Percentiles rank a stretch among this genome's conserved stretches.
Conservation (phyloP, 2,329 filamentous ascomycete species). For the Dryadomyces sulphureus region DNA sequence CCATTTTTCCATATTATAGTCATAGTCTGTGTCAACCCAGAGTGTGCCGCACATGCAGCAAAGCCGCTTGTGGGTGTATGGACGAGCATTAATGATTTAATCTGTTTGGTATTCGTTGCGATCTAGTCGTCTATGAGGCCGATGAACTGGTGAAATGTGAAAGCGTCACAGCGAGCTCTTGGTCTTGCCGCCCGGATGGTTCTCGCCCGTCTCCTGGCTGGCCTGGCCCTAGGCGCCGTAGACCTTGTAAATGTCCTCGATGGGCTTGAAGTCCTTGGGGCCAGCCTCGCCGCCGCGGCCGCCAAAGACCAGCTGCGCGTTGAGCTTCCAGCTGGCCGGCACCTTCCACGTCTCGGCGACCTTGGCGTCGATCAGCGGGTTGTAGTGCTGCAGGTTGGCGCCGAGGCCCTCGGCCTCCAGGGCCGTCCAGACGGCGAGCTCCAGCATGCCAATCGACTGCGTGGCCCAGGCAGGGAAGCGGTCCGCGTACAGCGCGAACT, state of each 20-base stretch:
- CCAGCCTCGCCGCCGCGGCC: constrained; percentile 38
- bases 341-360: constrained; percentile 56
- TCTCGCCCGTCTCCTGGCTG: too few species aligned
- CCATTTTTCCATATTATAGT: neutral
- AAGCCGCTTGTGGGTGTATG: neutral
- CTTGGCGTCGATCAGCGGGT: constrained; percentile 66
- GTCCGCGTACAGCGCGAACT: constrained; percentile 61
- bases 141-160: neutral
- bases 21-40: neutral
- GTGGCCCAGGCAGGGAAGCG: constrained; percentile 64
- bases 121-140: neutral
- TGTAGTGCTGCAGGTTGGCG: constrained; percentile 88
- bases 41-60: neutral
- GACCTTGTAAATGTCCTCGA: constrained; percentile 39
- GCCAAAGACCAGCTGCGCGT: constrained; percentile 77
- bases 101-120: neutral
- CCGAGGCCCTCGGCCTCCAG: constrained; percentile 74
- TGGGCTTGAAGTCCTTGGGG: constrained; percentile 48
- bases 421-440: constrained; percentile 67
- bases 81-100: neutral
- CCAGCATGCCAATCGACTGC: constrained; percentile 70
- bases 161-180: too few species aligned
- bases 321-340: constrained; percentile 58
- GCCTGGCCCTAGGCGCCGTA: constrained; percentile 3
- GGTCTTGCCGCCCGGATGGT: too few species aligned